phyloP scores from a whole-genome alignment of 2,329 filamentous ascomycete species.

The Neonectria faginata region DNA sequence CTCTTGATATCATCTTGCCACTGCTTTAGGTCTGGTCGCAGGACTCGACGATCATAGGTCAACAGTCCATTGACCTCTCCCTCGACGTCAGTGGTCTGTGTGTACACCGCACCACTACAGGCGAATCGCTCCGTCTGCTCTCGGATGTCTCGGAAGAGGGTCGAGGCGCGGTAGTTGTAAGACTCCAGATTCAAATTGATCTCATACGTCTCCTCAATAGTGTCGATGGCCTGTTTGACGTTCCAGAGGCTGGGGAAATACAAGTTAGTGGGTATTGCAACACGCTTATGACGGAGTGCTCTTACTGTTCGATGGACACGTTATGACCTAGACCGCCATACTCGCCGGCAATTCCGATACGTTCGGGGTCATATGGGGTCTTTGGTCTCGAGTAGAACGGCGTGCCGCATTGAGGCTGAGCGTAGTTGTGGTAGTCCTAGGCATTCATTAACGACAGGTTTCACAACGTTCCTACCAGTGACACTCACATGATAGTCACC shows the following conservation, averaged over 20 bases:
- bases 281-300: not conserved
- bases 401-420: not conserved
- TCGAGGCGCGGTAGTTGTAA: not conserved
- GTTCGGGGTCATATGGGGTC: not conserved
- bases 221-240: not conserved
- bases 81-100: not conserved
- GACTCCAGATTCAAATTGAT: not conserved
- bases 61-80: not conserved
- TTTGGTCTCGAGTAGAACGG: not conserved
- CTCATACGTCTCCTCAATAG: not conserved
- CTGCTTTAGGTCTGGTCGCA: not conserved
- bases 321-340: not conserved
- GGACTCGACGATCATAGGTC: not conserved
- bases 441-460: not conserved
- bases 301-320: not conserved
- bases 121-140: not conserved
- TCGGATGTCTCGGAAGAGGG: not conserved
- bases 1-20: not conserved
- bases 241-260: not conserved
- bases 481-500: not conserved
- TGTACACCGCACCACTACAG: not conserved
- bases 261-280: not conserved
- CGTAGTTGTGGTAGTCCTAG: not conserved
- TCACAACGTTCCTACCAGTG: not conserved
- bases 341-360: not conserved